phyloP scores from a whole-genome alignment of 1,284 basidiomycete species.

The Ustilago esculenta region DNA sequence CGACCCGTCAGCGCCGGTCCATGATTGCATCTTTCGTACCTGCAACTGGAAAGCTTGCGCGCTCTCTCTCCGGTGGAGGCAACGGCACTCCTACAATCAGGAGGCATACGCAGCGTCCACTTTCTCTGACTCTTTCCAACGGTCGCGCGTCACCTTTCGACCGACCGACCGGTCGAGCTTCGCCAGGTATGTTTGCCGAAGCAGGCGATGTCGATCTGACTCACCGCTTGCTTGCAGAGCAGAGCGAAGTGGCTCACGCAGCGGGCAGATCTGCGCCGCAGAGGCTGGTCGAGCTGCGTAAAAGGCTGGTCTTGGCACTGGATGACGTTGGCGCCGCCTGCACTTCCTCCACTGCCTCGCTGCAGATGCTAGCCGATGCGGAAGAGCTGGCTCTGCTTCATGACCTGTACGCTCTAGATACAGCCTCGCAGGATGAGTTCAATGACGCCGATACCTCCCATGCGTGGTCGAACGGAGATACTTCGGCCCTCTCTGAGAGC shows the following conservation, averaged over 20 bases:
- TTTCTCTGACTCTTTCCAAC: conserved; percentile 29
- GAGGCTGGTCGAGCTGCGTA: conserved; percentile 43
- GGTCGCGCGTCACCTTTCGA: conserved; percentile 35
- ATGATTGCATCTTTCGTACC: conserved; percentile 1
- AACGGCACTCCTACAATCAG: conserved; percentile 29
- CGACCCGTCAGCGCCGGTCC: conserved; percentile 18
- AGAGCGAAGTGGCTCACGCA: conserved; percentile 9
- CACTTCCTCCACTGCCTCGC: conserved; percentile 4
- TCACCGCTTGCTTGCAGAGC: conserved; percentile 24
- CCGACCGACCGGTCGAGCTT: conserved; percentile 22
- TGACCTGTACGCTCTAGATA: conserved; percentile 54
- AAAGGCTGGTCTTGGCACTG: conserved; percentile 27
- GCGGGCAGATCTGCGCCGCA: conserved; percentile 9
- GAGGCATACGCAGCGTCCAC: conserved; percentile 22
- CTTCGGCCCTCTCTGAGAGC: conserved; percentile 17
- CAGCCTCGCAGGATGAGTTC: conserved; percentile 8
- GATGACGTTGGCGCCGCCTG: conserved; percentile 43
- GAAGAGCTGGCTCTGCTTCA: conserved; percentile 51
- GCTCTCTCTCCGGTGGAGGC: conserved; percentile 39
- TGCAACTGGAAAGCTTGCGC: conserved; percentile 23
- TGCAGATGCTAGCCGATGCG: conserved; percentile 40
- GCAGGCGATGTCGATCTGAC: conserved; percentile 12
- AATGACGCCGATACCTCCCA: conserved; percentile 22
- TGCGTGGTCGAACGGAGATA: conserved; percentile 26
- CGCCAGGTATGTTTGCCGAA: conserved; percentile 17